Percentiles rank a stretch among this genome's conserved stretches.
phyloP scores from a whole-genome alignment of 1,139 yeast genomes.

The Geotrichum histeridarum region DNA sequence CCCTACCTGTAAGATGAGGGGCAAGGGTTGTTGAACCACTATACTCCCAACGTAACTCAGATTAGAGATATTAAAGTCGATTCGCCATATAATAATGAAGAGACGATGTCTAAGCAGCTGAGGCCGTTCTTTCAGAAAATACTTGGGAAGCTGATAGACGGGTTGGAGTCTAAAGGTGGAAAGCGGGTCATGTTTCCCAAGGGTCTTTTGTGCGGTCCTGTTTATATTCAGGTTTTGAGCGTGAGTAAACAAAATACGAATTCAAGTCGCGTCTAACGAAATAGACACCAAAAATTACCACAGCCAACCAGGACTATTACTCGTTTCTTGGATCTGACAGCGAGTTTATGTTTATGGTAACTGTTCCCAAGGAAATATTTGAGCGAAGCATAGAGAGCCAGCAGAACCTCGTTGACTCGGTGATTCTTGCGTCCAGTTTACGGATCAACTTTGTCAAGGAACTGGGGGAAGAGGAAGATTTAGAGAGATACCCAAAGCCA shows the following conservation, averaged over 20 bases:
- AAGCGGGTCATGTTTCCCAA: slow-evolving; percentile 4
- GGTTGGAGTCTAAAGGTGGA: neutral
- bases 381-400: neutral
- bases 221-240: slow-evolving; percentile 12
- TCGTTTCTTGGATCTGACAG: slow-evolving; percentile 15
- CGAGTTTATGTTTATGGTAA: slow-evolving; percentile 7
- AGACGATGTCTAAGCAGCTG: slow-evolving; percentile 9
- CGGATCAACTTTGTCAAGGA: slow-evolving; percentile 10
- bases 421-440: slow-evolving; percentile 1
- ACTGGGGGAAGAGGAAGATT: neutral
- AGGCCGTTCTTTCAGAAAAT: slow-evolving; percentile 10
- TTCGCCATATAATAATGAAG: neutral
- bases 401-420: slow-evolving; percentile 1
- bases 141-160: neutral
- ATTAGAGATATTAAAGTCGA: neutral
- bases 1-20: neutral
- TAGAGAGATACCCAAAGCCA: slow-evolving; percentile 3
- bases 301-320: slow-evolving; percentile 2
- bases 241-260: slow-evolving; percentile 1
- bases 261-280: neutral
- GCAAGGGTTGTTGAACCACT: neutral
- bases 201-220: slow-evolving; percentile 2
- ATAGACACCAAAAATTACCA: slow-evolving; percentile 9
- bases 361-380: slow-evolving; percentile 1
- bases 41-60: neutral